These are phyloP conservation scores for Bruguiera hainesii DNA, from an alignment of 441 rosid genomes.

Conservation along the genomic window DNA sequence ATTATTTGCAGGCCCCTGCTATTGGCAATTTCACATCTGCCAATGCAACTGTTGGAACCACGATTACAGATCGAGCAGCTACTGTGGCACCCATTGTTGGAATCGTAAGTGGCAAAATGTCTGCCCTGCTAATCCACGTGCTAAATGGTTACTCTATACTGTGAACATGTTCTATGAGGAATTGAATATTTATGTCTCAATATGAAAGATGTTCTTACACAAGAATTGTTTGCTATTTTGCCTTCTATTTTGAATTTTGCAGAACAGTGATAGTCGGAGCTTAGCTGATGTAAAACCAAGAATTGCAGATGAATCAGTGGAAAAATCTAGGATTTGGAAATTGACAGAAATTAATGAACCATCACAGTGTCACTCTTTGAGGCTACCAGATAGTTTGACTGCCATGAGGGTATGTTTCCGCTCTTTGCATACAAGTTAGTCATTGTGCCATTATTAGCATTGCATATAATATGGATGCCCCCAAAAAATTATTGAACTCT, in stretches of 20 bases:
- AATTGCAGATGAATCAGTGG: slow-evolving; percentile 59
- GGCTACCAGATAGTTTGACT: slow-evolving; percentile 61
- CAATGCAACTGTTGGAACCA: slow-evolving; percentile 48
- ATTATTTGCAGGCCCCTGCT: slow-evolving; percentile 46
- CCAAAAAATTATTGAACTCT: too few relatives aligned
- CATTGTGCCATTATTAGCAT: slow-evolving; percentile 6
- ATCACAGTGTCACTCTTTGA: slow-evolving; percentile 74
- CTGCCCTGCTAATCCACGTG: too few relatives aligned
- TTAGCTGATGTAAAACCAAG: slow-evolving; percentile 68
- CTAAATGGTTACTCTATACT: too few relatives aligned
- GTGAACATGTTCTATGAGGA: too few relatives aligned
- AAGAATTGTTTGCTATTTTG: background rate
- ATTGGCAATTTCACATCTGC: slow-evolving; percentile 44
- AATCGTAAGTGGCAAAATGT: slow-evolving; percentile 36
- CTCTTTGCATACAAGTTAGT: slow-evolving; percentile 9
- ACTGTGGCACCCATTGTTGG: slow-evolving; percentile 54
- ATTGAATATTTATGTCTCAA: too few relatives aligned
- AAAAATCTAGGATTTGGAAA: slow-evolving; percentile 75
- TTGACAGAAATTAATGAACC: slow-evolving; percentile 71
- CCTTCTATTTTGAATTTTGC: slow-evolving; percentile 26
- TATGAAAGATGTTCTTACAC: background rate
- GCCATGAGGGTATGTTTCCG: slow-evolving; percentile 55
- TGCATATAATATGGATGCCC: background rate
- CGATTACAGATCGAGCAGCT: slow-evolving; percentile 50
- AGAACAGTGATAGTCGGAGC: slow-evolving; percentile 54